A percentile compares a stretch with the other conserved stretches of the same genome.
Conservation (phyloP, 129 eudicot genomes). For the Cynara cardunculus region DNA sequence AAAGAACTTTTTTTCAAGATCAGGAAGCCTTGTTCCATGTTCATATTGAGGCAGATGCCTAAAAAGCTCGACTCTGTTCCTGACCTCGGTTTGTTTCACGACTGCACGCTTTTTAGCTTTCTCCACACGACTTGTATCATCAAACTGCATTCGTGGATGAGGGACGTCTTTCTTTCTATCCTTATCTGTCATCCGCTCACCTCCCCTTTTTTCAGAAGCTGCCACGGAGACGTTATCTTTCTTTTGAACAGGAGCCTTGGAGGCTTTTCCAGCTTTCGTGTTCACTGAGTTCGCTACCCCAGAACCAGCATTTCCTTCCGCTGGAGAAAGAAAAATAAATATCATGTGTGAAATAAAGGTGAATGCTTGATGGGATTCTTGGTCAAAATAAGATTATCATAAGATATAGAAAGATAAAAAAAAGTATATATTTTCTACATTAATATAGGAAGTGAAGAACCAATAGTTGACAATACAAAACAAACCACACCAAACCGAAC, state of each 20-base stretch:
- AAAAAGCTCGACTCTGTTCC: constrained; percentile 86
- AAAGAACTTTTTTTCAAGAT: constrained; percentile 78
- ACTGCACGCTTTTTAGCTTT: constrained; percentile 96
- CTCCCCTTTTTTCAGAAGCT: constrained; percentile 64
- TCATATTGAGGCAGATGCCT: constrained; percentile 96
- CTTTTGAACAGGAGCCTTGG: constrained; percentile 52
- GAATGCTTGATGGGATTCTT: background rate
- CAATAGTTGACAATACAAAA: too few relatives aligned
- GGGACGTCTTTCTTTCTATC: constrained; percentile 95
- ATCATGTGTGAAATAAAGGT: background rate
- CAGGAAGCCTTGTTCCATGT: constrained; percentile 91
- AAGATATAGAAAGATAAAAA: background rate
- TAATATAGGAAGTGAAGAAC: too few relatives aligned
- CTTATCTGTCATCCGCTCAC: constrained; percentile 67
- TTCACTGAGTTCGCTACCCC: constrained; percentile 38
- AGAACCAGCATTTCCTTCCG: constrained; percentile 50
- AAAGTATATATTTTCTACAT: too few relatives aligned
- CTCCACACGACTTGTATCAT: constrained; percentile 84
- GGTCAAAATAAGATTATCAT: background rate
- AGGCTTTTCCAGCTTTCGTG: constrained; percentile 44
- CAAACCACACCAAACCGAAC: too few relatives aligned
- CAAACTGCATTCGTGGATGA: constrained; percentile 98
- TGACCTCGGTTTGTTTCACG: constrained; percentile 86
- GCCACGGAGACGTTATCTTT: constrained; percentile 59
- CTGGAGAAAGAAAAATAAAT: constrained; percentile 19